Conservation (phyloP, 1,139 yeast genomes). For the Arxiozyma slooffiae region DNA sequence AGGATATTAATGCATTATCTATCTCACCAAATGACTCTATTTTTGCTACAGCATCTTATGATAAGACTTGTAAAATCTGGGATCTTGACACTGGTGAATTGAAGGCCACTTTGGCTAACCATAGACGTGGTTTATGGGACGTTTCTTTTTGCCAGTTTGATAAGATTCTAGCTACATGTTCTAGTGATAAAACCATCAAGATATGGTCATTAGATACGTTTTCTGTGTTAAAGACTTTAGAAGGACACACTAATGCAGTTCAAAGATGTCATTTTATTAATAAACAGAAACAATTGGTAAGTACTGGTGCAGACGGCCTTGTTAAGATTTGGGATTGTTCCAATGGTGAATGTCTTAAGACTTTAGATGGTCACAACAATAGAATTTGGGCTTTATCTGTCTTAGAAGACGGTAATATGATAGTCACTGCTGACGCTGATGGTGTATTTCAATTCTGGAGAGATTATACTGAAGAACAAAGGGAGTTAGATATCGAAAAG, state of each 20-base stretch:
- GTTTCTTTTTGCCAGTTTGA: slow-evolving; percentile 73
- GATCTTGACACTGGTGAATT: slow-evolving; percentile 72
- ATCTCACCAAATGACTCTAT: slow-evolving; percentile 79
- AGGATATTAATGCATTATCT: slow-evolving; percentile 83
- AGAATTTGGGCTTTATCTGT: slow-evolving; percentile 85
- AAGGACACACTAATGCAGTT: slow-evolving; percentile 90
- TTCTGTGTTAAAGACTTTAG: slow-evolving; percentile 70
- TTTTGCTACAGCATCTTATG: slow-evolving; percentile 94
- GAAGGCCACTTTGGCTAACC: slow-evolving; percentile 76
- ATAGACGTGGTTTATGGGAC: slow-evolving; percentile 92
- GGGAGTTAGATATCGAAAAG: slow-evolving; percentile 40
- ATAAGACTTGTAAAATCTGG: slow-evolving; percentile 87
- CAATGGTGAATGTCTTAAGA: slow-evolving; percentile 67
- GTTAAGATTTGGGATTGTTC: slow-evolving; percentile 81
- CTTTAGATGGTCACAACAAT: slow-evolving; percentile 85
- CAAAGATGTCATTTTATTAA: slow-evolving; percentile 69
- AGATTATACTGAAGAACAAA: slow-evolving; percentile 70
- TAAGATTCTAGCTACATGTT: slow-evolving; percentile 63
- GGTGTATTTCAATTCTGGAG: slow-evolving; percentile 83
- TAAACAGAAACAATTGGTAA: slow-evolving; percentile 57
- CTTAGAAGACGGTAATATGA: slow-evolving; percentile 53
- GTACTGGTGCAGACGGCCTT: slow-evolving; percentile 91
- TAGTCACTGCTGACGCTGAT: slow-evolving; percentile 89
- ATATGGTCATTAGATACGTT: slow-evolving; percentile 79
- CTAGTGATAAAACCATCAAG: slow-evolving; percentile 86